Evolutionary conservation across 306 rosid genomes (phyloP).

Genomic region (Quillaja saponaria): DNA sequence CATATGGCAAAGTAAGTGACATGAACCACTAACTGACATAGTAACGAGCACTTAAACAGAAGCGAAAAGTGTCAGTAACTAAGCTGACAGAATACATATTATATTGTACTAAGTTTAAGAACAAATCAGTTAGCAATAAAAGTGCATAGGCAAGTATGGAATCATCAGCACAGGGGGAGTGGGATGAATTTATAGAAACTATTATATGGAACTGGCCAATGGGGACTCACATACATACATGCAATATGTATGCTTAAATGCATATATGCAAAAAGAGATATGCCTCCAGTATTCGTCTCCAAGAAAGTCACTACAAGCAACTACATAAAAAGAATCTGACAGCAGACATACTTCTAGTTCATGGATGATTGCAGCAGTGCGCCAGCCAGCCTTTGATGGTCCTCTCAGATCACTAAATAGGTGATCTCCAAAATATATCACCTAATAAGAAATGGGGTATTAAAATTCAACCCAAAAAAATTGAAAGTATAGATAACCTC

Average conservation of each 20-base stretch:
- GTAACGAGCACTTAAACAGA: no score
- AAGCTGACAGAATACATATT: neutral
- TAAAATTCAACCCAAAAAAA: conserved; percentile 27
- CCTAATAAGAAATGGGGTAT: conserved; percentile 46
- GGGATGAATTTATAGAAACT: neutral
- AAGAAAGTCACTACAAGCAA: conserved; percentile 18
- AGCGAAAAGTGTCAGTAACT: neutral
- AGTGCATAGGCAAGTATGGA: neutral
- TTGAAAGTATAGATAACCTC: conserved; percentile 6
- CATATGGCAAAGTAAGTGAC: neutral
- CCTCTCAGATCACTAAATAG: conserved; percentile 96
- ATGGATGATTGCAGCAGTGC: conserved; percentile 92
- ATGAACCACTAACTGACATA: neutral
- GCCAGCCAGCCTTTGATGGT: conserved; percentile 99
- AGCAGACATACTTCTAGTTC: conserved; percentile 72
- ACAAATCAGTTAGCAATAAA: conserved; percentile 16
- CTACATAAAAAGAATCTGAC: conserved; percentile 18
- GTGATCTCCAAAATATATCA: conserved; percentile 98
- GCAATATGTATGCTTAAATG: neutral
- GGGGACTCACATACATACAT: neutral
- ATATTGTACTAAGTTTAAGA: conserved; percentile 2
- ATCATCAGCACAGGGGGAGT: neutral
- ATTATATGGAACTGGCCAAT: neutral
- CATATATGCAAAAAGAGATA: conserved; percentile 2
- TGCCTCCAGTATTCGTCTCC: neutral